Evolutionary conservation across 169 alveolate genomes (phyloP).

Genomic region (Eimeria falciformis): DNA sequence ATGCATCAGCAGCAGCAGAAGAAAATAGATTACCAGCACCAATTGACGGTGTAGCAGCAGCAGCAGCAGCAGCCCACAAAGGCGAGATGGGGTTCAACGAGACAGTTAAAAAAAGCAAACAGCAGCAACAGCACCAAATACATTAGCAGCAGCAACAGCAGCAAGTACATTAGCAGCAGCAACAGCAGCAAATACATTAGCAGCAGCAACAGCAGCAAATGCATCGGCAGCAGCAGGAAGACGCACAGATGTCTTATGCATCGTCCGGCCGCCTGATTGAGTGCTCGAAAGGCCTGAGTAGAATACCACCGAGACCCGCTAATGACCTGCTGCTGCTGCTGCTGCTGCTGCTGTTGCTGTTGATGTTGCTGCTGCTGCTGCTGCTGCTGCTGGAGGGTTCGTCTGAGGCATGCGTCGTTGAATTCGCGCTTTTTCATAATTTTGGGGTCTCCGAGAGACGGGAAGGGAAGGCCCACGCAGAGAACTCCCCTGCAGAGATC

Average conservation of each 20-base stretch:
- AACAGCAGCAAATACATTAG: constrained; percentile 12
- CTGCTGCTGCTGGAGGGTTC: constrained; percentile 36
- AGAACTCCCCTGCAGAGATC: constrained; percentile 93
- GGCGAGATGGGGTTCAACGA: neutral
- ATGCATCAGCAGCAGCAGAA: neutral
- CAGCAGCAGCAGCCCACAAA: neutral
- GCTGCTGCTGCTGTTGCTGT: constrained; percentile 14
- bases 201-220: constrained; percentile 7
- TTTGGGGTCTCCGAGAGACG: constrained; percentile 90
- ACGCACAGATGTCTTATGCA: constrained; percentile 86
- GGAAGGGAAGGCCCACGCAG: constrained; percentile 95
- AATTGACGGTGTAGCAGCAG: neutral
- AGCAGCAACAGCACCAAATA: neutral
- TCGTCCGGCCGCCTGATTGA: constrained; percentile 92
- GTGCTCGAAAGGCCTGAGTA: constrained; percentile 88
- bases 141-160: constrained; percentile 6
- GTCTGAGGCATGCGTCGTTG: constrained; percentile 44
- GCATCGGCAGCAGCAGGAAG: constrained; percentile 32
- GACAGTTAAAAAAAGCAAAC: too few relatives aligned
- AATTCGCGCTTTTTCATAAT: constrained; percentile 1
- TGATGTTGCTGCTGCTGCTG: constrained; percentile 45
- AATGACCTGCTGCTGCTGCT: neutral
- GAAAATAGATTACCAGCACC: neutral
- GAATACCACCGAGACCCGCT: constrained; percentile 87
- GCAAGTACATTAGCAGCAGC: neutral